Evolutionary conservation across 2,329 filamentous ascomycete genomes (phyloP), one percentile per base, ranked within the genome.

Genomic region (Elsinoe ampelina): DNA sequence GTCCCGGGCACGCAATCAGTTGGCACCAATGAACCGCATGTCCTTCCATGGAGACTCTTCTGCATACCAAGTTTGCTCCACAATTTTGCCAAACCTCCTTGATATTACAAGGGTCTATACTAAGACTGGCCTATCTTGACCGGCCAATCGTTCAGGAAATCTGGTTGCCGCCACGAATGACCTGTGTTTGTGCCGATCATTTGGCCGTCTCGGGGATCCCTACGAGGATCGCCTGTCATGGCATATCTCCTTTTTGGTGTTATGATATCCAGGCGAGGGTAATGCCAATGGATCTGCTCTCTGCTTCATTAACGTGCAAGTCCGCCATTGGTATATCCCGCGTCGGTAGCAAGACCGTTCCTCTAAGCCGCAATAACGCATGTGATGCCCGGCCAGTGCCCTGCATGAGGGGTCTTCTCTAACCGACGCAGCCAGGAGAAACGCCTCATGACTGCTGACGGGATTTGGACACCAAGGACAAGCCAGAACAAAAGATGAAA

Each of bases 1-100:
- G 26, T 52, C 48, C 41, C 35, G 48, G 48, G 48, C 35, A 52
- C 48, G 48, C 48, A 36, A 52, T 52, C 32, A 52, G 32, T 39
- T 52, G 48, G 36, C 45, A 19, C 45, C 45, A 50, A 50, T 50
- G n/a, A n/a, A 17, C 19, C 12, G 22, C 43, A 32, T 48, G 15
- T 48, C 43, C 15, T 48, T 20, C 17, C 43, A 34, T 48, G 22
- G 22, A 5, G 11, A 48, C 43, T 13, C 32, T 6, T 8, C 32
- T 22, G 22, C 32, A 20, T n/a, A 48, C 43, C 43, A 15, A 48
- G 43, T 35, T 48, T 11, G 41, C 43, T 48, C 43, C 43, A 22
- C 43, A 48, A 34, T 12, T 35, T 38, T 36, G 48, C 48, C 48
- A 52, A 52, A 30, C 26, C 48, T 34, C 22, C 15, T 34, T 34